Conservation (phyloP, 2,329 filamentous ascomycete species). For the Passalora sequoiae region DNA sequence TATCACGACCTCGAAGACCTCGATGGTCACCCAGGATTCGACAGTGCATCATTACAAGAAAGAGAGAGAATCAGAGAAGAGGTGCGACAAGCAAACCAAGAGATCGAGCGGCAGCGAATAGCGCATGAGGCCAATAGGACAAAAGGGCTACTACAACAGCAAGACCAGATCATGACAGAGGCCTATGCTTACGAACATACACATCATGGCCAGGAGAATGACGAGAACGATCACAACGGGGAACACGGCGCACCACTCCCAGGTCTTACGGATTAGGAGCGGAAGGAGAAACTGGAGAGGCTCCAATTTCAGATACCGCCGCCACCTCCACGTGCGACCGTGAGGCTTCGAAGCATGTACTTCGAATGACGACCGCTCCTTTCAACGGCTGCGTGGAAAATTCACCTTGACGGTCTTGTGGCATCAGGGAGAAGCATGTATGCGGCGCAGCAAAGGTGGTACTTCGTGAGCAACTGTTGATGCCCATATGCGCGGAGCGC, state of each 20-base stretch:
- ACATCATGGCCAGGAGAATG: background rate
- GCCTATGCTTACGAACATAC: constrained; percentile 13
- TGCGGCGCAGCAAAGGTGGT: no score
- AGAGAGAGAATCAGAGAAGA: constrained; percentile 1
- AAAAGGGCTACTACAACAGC: constrained; percentile 12
- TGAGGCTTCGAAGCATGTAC: no score
- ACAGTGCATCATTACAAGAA: background rate
- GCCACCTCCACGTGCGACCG: no score
- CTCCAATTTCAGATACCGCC: no score
- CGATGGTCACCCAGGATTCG: constrained; percentile 1
- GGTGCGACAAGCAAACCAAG: background rate
- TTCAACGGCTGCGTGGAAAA: no score
- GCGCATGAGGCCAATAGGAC: background rate
- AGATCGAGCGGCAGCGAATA: background rate
- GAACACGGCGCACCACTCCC: no score
- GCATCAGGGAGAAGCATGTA: no score
- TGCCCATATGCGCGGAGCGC: no score
- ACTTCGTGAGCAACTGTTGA: no score
- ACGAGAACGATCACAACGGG: background rate
- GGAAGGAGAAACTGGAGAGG: no score
- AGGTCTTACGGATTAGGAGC: background rate
- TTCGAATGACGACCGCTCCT: no score
- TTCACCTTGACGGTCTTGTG: no score
- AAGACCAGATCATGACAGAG: constrained; percentile 27
- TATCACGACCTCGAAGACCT: constrained; percentile 14